Evolutionary conservation across 257 asterid species (phyloP), one percentile per base, ranked within the genome.

Genomic region (Solanum rostratum): DNA sequence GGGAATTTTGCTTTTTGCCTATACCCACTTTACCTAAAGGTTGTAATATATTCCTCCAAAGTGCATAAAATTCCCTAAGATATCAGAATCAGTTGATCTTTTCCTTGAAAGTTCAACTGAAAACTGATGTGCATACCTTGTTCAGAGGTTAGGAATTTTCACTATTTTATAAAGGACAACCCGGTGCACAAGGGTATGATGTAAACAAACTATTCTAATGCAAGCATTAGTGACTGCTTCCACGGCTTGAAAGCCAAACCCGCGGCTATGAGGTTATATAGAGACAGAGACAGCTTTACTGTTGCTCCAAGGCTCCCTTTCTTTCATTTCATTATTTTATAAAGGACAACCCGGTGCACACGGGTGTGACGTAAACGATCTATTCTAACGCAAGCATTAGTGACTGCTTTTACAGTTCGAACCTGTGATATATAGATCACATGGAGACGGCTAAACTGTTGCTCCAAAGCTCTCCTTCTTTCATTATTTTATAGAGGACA

Each of bases 51-150:
- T 92, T 92, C 98, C 90, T 86, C 92, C 89, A 88, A 90, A 94
- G 90, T 87, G 94, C 88, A 87, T 88, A 92, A 88, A 91, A 90
- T 90, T 91, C 88, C 89, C 82, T 85, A 79, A 85, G 89, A 87
- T 89, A 93, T 92, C 91, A 94, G 94, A 94, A 94, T 90, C 91
- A 90, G 85, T 82, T 88, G 82, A 88, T 90, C 89, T 90, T 91
- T 91, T 87, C 79, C 66, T 33, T 11, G 84, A 90, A 91, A 89
- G 91, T 85, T 86, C 82, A 76, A 86, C 78, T 86, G 85, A 50
- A 82, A 92, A 92, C 91, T 89, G 63, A 86, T 80, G 84, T 86
- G 73, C 83, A 74, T 87, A 84, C 79, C 80, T 87, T 59, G 84
- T 88, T 88, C 84, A 55, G 79, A 74, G 79, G 84, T 70, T 30